phyloP scores from a whole-genome alignment of 2,329 filamentous ascomycete species.

The Cercospora sp. region DNA sequence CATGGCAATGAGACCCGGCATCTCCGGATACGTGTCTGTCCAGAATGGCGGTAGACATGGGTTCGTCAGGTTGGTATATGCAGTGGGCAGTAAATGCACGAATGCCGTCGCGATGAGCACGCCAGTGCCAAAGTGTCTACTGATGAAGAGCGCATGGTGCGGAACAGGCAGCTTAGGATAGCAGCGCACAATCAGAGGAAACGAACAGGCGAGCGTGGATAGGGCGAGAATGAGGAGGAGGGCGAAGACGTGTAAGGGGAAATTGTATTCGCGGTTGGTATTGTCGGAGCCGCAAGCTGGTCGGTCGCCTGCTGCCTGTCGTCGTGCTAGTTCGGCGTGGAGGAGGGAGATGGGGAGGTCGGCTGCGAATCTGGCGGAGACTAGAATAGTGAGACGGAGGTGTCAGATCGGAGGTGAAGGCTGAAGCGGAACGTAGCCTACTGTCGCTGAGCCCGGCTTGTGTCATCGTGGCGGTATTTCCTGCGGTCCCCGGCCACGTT shows the following conservation, averaged over 20 bases:
- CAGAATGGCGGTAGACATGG: conserved; percentile 75
- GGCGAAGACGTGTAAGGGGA: conserved; percentile 58
- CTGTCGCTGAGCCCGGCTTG: conserved; percentile 19
- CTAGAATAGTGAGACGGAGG: conserved; percentile 19
- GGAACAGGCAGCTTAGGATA: conserved; percentile 63
- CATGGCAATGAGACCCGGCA: conserved; percentile 82
- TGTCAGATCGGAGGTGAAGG: conserved; percentile 21
- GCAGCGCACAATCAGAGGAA: conserved; percentile 60
- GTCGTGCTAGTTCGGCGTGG: conserved; percentile 52
- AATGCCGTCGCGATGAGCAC: conserved; percentile 60
- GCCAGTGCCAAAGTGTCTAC: conserved; percentile 60
- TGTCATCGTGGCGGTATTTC: conserved; percentile 21
- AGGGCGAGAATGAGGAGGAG: conserved; percentile 58
- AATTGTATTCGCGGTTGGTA: conserved; percentile 54
- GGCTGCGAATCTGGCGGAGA: conserved; percentile 36
- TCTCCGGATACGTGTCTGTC: conserved; percentile 74
- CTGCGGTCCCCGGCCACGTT: background rate
- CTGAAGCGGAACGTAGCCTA: conserved; percentile 3
- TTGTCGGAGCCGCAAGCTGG: conserved; percentile 57
- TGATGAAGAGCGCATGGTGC: conserved; percentile 59
- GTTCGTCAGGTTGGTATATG: conserved; percentile 61
- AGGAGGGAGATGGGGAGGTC: conserved; percentile 49
- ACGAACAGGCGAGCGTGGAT: conserved; percentile 61
- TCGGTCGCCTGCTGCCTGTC: conserved; percentile 48
- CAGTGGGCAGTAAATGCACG: conserved; percentile 63